Conservation (phyloP, 805 yeast genomes). For the Priceomyces melissophilus region DNA sequence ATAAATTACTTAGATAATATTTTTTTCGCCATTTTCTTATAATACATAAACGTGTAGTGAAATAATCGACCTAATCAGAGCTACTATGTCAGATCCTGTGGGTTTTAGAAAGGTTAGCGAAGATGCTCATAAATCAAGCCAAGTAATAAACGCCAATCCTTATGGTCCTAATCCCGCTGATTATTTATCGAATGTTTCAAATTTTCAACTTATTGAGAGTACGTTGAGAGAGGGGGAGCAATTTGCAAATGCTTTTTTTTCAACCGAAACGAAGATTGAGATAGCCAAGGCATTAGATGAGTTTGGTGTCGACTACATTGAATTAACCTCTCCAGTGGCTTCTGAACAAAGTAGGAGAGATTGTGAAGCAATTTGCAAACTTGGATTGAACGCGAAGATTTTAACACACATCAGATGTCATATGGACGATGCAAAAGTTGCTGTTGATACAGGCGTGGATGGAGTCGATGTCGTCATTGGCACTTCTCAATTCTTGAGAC, state of each 20-base stretch:
- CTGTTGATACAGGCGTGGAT: conserved; percentile 97
- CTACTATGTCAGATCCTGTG: conserved; percentile 24
- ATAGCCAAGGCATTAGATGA: conserved; percentile 96
- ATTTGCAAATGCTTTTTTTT: conserved; percentile 94
- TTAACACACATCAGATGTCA: conserved; percentile 97
- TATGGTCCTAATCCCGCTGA: conserved; percentile 96
- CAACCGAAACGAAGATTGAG: conserved; percentile 91
- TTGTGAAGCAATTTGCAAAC: conserved; percentile 97
- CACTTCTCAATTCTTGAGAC: conserved; percentile 90
- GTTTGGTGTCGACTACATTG: conserved; percentile 97
- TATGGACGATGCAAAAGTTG: conserved; percentile 97
- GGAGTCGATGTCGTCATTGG: conserved; percentile 99
- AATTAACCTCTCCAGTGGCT: conserved; percentile 96
- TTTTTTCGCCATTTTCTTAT: too few relatives aligned
- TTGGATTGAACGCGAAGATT: conserved; percentile 93
- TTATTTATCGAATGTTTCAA: conserved; percentile 81
- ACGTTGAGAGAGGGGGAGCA: conserved; percentile 98
- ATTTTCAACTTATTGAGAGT: conserved; percentile 89
- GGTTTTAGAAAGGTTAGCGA: conserved; percentile 37
- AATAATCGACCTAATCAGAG: too few relatives aligned
- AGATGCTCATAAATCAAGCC: conserved; percentile 25
- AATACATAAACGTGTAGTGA: too few relatives aligned
- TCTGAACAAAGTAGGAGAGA: conserved; percentile 89
- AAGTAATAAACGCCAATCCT: conserved; percentile 51
- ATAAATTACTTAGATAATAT: too few relatives aligned